Percentiles rank a stretch among this genome's conserved stretches.
phyloP scores from a whole-genome alignment of 164 flowering plant genomes.

The Nymphaea colorata region DNA sequence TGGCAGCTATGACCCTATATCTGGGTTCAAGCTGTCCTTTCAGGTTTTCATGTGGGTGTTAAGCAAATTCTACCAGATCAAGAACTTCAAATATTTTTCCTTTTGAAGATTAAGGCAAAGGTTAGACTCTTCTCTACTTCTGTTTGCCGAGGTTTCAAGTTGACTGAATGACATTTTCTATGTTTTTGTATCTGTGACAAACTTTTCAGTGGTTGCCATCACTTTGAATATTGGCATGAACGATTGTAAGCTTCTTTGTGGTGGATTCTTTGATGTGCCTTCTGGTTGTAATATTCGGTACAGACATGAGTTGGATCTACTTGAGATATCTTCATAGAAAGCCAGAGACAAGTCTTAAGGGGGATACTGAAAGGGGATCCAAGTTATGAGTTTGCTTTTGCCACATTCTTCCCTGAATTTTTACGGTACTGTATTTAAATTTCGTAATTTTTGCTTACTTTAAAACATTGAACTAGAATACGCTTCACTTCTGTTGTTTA shows the following conservation, averaged over 20 bases:
- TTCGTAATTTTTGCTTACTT: neutral
- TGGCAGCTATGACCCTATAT: conserved; percentile 72
- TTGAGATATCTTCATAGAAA: conserved; percentile 75
- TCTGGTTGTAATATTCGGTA: conserved; percentile 73
- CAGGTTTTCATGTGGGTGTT: conserved; percentile 82
- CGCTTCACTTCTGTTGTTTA: neutral
- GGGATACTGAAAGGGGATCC: conserved; percentile 99
- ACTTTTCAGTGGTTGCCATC: conserved; percentile 84
- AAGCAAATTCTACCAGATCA: conserved; percentile 98
- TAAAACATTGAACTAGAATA: neutral
- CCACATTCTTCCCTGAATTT: conserved; percentile 82
- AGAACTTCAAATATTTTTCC: conserved; percentile 36
- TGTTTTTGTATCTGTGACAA: neutral
- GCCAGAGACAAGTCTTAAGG: conserved; percentile 67
- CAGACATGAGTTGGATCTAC: conserved; percentile 88
- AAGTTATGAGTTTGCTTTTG: conserved; percentile 91
- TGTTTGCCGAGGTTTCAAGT: neutral
- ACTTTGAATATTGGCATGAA: conserved; percentile 39
- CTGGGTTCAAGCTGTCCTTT: conserved; percentile 85
- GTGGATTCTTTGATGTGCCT: conserved; percentile 55
- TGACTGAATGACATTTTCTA: neutral
- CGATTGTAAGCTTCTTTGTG: conserved; percentile 49
- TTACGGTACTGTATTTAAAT: conserved; percentile 38
- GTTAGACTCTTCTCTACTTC: conserved; percentile 18
- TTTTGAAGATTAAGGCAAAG: conserved; percentile 73